Conservation (phyloP, 768 basidiomycete genomes). For the Suillus subluteus region DNA sequence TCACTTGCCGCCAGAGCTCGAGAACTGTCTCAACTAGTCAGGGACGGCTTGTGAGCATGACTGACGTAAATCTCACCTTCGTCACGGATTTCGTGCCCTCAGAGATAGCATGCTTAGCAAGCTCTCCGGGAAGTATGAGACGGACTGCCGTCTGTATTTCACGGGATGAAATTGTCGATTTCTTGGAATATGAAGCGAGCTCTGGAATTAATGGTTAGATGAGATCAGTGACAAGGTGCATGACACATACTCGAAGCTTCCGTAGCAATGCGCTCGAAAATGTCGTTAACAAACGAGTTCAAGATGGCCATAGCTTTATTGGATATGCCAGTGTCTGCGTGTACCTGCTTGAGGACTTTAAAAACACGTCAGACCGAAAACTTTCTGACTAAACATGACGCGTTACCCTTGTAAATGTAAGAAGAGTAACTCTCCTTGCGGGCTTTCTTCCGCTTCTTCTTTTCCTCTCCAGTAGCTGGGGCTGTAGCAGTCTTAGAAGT, state of each 20-base stretch:
- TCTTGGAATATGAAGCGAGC: conserved; percentile 97
- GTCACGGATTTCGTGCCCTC: conserved; percentile 95
- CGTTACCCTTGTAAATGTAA: conserved; percentile 87
- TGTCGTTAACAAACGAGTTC: conserved; percentile 96
- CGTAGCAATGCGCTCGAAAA: conserved; percentile 90
- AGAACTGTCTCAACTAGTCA: conserved; percentile 55
- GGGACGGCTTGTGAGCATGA: background rate
- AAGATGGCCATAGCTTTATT: conserved; percentile 99
- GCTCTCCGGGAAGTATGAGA: conserved; percentile 94
- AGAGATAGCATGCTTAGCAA: conserved; percentile 74
- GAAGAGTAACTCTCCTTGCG: conserved; percentile 94
- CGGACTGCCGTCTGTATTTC: conserved; percentile 98
- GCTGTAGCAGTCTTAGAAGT: conserved; percentile 58
- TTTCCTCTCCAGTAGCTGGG: conserved; percentile 64
- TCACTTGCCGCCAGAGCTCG: conserved; percentile 73
- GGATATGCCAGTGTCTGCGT: conserved; percentile 98
- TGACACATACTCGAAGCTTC: conserved; percentile 80
- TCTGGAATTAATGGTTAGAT: conserved; percentile 47
- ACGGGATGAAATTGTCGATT: conserved; percentile 97
- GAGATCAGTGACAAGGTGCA: conserved; percentile 7
- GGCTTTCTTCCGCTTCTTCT: conserved; percentile 87
- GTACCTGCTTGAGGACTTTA: conserved; percentile 92
- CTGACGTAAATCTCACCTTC: conserved; percentile 50
- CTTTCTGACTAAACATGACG: conserved; percentile 5
- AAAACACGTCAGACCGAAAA: conserved; percentile 11